phyloP scores from a whole-genome alignment of 2,329 filamentous ascomycete genomes.

The Curvularia lunata region DNA sequence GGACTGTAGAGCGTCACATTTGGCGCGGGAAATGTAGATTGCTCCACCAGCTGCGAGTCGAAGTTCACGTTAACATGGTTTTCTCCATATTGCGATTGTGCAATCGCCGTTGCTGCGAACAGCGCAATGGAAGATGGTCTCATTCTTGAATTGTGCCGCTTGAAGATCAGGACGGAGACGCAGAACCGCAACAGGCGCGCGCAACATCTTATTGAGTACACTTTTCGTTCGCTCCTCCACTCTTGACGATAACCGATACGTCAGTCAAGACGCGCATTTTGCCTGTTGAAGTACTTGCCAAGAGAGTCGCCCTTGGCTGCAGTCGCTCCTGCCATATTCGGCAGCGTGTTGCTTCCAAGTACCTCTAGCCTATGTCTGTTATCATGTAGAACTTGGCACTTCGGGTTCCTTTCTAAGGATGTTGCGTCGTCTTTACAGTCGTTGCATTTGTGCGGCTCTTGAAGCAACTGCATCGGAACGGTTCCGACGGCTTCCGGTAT shows the following conservation, averaged over 20 bases:
- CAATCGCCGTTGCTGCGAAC: slow-evolving; percentile 23
- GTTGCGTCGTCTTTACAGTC: background rate
- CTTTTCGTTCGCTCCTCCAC: slow-evolving; percentile 3
- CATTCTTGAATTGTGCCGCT: background rate
- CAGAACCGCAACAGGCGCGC: background rate
- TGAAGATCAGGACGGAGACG: background rate
- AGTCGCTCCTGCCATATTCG: slow-evolving; percentile 25
- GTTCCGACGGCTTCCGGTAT: background rate
- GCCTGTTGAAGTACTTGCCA: slow-evolving; percentile 28
- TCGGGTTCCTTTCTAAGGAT: background rate
- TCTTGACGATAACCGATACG: slow-evolving; percentile 21
- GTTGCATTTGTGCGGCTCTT: background rate
- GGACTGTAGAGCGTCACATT: slow-evolving; percentile 41
- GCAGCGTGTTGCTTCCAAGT: background rate
- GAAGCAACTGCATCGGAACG: background rate
- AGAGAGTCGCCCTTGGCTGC: slow-evolving; percentile 21
- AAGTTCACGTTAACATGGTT: slow-evolving; percentile 36
- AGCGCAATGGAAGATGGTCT: slow-evolving; percentile 3
- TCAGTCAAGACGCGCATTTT: slow-evolving; percentile 28
- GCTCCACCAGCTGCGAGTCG: slow-evolving; percentile 44
- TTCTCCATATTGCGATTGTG: slow-evolving; percentile 41
- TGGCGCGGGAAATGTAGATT: slow-evolving; percentile 42
- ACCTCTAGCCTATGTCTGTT: slow-evolving; percentile 4
- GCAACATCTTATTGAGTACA: background rate
- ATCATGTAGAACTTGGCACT: slow-evolving; percentile 3